These are phyloP conservation scores for Clarireedia paspali DNA, from an alignment of 2,329 filamentous ascomycete genomes.

Conservation along the genomic window DNA sequence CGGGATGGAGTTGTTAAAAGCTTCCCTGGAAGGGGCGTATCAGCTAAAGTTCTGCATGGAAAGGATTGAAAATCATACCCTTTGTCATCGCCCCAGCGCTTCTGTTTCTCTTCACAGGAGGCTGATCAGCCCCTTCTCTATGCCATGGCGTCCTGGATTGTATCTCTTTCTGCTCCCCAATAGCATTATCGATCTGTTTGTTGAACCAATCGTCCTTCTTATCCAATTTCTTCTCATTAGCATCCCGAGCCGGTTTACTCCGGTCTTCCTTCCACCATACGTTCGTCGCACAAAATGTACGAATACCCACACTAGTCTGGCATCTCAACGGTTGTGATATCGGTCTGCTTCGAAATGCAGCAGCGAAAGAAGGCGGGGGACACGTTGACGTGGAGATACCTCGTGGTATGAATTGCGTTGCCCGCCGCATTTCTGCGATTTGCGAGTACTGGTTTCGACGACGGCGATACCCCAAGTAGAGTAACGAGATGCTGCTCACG, in stretches of 20 bases:
- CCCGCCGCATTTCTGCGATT: neutral
- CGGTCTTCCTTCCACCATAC: constrained; percentile 5
- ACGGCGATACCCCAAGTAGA: neutral
- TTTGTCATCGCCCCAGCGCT: constrained; percentile 54
- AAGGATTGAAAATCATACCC: constrained; percentile 33
- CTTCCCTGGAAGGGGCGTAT: constrained; percentile 48
- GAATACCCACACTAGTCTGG: neutral
- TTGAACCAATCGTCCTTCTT: constrained; percentile 31
- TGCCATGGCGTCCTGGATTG: constrained; percentile 60
- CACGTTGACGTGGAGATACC: neutral
- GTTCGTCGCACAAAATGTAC: neutral
- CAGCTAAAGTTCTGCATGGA: neutral
- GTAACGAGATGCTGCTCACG: neutral
- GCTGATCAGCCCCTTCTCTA: constrained; percentile 49
- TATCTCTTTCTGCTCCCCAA: constrained; percentile 40
- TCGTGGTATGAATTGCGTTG: constrained; percentile 5
- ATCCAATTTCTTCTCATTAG: constrained; percentile 23
- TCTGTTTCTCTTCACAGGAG: constrained; percentile 40
- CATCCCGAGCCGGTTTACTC: constrained; percentile 13
- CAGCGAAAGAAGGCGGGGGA: neutral
- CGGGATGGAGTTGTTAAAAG: constrained; percentile 62
- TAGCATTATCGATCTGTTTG: constrained; percentile 31
- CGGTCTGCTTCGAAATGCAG: neutral
- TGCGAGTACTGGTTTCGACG: neutral
- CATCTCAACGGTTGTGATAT: neutral